A percentile compares a stretch with the other conserved stretches of the same genome.
These are phyloP conservation scores for Pseudogymnoascus sp. DNA, from an alignment of 2,329 filamentous ascomycete species.

Conservation along the genomic window DNA sequence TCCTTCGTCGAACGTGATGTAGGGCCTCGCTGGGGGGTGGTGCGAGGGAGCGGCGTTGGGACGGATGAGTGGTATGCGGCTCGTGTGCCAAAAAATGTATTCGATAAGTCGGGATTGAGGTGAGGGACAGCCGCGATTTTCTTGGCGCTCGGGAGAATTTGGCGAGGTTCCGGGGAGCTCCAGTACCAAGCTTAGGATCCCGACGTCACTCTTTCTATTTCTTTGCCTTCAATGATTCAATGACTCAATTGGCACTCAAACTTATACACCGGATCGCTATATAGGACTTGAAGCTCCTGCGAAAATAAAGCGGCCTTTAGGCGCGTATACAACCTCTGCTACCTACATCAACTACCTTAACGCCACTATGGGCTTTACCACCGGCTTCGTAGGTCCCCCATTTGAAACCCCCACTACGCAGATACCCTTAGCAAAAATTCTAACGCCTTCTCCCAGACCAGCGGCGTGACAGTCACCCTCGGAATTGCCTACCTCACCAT, in stretches of 20 bases:
- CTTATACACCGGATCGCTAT: background rate
- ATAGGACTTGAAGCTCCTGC: background rate
- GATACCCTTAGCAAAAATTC: conserved; percentile 11
- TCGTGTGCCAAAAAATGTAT: conserved; percentile 8
- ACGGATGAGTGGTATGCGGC: conserved; percentile 7
- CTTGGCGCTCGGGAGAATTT: conserved; percentile 17
- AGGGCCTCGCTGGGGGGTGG: background rate
- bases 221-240: background rate
- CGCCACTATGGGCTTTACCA: conserved; percentile 58
- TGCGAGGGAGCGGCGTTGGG: conserved; percentile 2
- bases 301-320: background rate
- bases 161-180: conserved; percentile 15
- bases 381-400: conserved; percentile 56
- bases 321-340: background rate
- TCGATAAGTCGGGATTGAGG: conserved; percentile 10
- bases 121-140: conserved; percentile 13
- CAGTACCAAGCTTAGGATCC: background rate
- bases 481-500: conserved; percentile 64
- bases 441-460: conserved; percentile 44
- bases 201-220: conserved; percentile 6
- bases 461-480: conserved; percentile 67
- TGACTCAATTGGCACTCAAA: background rate
- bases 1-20: background rate
- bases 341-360: background rate
- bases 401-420: background rate